Conservation (phyloP, 2,329 filamentous ascomycete genomes). For the Fusarium sarcochroum region DNA sequence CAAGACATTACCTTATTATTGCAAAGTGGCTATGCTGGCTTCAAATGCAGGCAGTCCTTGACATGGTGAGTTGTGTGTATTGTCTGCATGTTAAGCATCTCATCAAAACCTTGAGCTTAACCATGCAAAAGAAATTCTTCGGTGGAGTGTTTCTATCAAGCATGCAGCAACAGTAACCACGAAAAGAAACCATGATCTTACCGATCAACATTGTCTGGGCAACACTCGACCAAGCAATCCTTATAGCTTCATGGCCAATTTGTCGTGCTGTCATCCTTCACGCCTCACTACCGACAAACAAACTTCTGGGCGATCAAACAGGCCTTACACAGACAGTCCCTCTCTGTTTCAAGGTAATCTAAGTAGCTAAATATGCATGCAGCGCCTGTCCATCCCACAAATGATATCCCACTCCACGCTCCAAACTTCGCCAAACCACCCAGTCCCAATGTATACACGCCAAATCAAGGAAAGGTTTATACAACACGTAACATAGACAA, state of each 20-base stretch:
- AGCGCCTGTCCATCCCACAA: slow-evolving; percentile 27
- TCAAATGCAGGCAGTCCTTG: background rate
- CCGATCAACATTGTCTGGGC: no score
- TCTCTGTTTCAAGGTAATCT: slow-evolving; percentile 15
- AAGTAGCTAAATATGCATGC: slow-evolving; percentile 21
- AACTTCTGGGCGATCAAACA: background rate
- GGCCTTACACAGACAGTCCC: slow-evolving; percentile 5
- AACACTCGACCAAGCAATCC: no score
- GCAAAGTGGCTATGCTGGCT: no score
- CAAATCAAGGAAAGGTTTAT: slow-evolving; percentile 38
- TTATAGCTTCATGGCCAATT: no score
- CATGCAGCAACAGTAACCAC: no score
- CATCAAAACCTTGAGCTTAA: background rate
- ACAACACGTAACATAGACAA: slow-evolving; percentile 5
- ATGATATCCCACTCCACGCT: slow-evolving; percentile 41
- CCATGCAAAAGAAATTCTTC: background rate
- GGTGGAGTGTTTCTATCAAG: no score
- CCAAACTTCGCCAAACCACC: slow-evolving; percentile 38
- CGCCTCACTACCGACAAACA: no score
- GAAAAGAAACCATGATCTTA: no score
- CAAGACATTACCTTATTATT: no score
- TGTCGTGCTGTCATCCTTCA: no score
- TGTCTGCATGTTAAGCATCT: background rate
- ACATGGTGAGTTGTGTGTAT: background rate
- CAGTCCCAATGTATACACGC: slow-evolving; percentile 26